Evolutionary conservation across 140 eudicot genomes (phyloP).

Genomic region (Flaveria floridana): DNA sequence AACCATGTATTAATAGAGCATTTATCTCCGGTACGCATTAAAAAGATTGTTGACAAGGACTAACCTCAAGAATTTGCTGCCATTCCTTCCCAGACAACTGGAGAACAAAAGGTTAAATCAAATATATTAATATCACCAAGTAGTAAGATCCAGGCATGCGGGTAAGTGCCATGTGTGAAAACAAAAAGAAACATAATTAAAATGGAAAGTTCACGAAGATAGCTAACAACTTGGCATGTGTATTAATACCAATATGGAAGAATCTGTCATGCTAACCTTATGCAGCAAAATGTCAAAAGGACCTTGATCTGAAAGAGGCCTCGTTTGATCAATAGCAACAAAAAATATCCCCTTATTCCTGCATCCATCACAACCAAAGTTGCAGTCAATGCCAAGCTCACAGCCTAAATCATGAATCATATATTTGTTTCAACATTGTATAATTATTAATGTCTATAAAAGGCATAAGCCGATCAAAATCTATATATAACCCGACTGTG

Average conservation of each 20-base stretch:
- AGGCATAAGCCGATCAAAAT: background rate
- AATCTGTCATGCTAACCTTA: constrained; percentile 58
- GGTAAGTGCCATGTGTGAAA: background rate
- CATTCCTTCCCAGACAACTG: constrained; percentile 93
- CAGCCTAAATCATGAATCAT: background rate
- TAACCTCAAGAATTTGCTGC: constrained; percentile 86
- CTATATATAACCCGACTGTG: background rate
- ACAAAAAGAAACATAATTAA: background rate
- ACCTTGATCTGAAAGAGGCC: constrained; percentile 94
- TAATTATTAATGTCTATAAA: no score
- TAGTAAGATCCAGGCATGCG: background rate
- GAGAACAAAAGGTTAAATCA: constrained; percentile 5
- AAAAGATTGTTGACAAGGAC: constrained; percentile 23
- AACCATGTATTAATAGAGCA: background rate
- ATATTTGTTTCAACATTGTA: background rate
- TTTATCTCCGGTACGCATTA: background rate
- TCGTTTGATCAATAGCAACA: constrained; percentile 81
- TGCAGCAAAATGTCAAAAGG: constrained; percentile 94
- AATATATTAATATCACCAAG: constrained; percentile 17
- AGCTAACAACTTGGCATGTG: constrained; percentile 16
- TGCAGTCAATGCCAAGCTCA: background rate
- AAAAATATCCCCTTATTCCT: constrained; percentile 92
- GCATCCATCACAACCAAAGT: constrained; percentile 28
- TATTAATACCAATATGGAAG: constrained; percentile 32
- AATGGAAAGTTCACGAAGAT: constrained; percentile 15